These are phyloP conservation scores for Trypanosoma platydactyli DNA, from an alignment of 208 protist genomes.

Conservation along the genomic window DNA sequence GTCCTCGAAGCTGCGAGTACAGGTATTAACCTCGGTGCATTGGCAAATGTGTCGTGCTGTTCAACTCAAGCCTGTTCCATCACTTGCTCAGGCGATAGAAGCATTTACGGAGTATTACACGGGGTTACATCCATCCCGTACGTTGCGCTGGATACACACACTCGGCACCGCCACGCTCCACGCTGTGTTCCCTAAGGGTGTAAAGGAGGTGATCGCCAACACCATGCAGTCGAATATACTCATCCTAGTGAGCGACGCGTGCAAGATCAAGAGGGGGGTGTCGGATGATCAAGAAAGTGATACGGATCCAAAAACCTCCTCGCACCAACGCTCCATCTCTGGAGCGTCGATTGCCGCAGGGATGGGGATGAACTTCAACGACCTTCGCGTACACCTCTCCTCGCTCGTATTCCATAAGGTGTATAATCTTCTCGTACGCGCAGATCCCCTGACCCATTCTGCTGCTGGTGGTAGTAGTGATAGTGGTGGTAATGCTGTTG, in stretches of 20 bases:
- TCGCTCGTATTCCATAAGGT: constrained; percentile 28
- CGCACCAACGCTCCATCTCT: constrained; percentile 6
- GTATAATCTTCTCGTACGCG: constrained; percentile 30
- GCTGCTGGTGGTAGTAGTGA: neutral
- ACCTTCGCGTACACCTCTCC: constrained; percentile 34
- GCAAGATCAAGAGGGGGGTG: constrained; percentile 10
- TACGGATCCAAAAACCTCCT: neutral
- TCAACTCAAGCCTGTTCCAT: constrained; percentile 31
- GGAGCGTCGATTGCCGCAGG: constrained; percentile 27
- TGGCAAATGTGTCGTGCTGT: constrained; percentile 34
- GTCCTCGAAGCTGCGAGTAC: constrained; percentile 31
- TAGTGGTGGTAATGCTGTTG: neutral
- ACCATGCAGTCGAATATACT: constrained; percentile 62
- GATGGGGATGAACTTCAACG: constrained; percentile 39
- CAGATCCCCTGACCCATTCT: neutral
- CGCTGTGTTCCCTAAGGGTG: constrained; percentile 47
- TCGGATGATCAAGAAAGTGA: neutral
- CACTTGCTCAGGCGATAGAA: constrained; percentile 38
- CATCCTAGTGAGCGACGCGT: constrained; percentile 57
- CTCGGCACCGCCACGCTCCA: constrained; percentile 54
- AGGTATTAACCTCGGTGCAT: constrained; percentile 52
- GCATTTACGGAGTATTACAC: constrained; percentile 63
- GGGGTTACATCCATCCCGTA: constrained; percentile 48
- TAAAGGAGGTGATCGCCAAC: constrained; percentile 59
- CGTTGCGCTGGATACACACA: constrained; percentile 62